Evolutionary conservation across 768 basidiomycete species (phyloP).

Genomic region (Rhizopogon salebrosus): DNA sequence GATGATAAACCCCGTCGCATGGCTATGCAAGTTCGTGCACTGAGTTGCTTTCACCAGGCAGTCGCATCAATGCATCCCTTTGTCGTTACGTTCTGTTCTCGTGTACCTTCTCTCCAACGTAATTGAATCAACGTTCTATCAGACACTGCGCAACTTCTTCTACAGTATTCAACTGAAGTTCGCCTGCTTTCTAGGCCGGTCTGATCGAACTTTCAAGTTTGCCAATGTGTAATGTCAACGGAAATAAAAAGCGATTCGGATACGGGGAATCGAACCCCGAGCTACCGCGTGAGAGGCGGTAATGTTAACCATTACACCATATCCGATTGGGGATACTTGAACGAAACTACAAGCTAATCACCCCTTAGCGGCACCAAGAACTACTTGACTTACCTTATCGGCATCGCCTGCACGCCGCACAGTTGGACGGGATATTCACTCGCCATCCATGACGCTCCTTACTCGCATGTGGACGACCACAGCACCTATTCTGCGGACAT

Average conservation of each 20-base stretch:
- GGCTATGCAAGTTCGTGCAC: conserved; percentile 44
- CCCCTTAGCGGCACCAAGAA: background rate
- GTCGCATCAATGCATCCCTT: no score
- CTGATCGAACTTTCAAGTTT: no score
- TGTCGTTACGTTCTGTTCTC: no score
- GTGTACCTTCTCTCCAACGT: no score
- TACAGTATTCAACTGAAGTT: no score
- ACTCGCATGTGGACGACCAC: background rate
- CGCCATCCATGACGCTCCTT: background rate
- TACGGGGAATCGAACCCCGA: conserved; percentile 57
- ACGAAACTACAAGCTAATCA: rapidly evolving
- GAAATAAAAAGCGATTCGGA: conserved; percentile 27
- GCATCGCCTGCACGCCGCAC: no score
- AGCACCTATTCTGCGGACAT: background rate
- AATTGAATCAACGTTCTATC: no score
- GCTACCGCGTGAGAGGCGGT: conserved; percentile 35
- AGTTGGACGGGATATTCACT: background rate
- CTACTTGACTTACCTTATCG: no score
- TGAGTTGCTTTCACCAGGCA: no score
- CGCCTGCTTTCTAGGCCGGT: no score
- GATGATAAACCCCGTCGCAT: conserved; percentile 54
- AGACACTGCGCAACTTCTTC: no score
- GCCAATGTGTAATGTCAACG: no score
- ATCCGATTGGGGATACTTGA: background rate
- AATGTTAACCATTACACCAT: conserved; percentile 5